Conservation (phyloP, 1,284 basidiomycete genomes). For the Tremellales sp. region DNA sequence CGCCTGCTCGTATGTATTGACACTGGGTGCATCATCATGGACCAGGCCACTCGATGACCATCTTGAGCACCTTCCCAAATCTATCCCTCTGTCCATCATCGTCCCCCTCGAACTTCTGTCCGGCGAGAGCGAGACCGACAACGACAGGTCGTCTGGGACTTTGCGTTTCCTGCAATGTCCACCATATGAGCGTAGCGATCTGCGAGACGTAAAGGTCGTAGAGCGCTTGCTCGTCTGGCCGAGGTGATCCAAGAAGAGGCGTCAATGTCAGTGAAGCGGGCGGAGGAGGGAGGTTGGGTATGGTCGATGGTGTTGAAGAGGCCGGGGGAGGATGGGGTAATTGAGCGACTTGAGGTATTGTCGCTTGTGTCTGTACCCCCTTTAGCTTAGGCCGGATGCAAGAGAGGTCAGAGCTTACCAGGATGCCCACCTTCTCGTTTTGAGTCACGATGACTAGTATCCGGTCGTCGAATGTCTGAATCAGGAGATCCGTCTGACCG, state of each 20-base stretch:
- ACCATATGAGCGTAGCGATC: conserved; percentile 79
- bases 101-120: conserved; percentile 36
- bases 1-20: too few relatives aligned
- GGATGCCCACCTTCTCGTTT: conserved; percentile 72
- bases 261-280: conserved; percentile 69
- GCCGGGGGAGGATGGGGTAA: conserved; percentile 51
- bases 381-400: neutral
- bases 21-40: conserved; percentile 6
- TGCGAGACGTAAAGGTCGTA: conserved; percentile 80
- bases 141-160: conserved; percentile 34
- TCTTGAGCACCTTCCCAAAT: conserved; percentile 65
- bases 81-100: conserved; percentile 53
- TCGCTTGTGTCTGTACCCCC: conserved; percentile 67
- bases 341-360: conserved; percentile 63
- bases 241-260: conserved; percentile 65
- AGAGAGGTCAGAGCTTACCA: conserved; percentile 54
- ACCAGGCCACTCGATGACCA: conserved; percentile 54
- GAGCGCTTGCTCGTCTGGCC: conserved; percentile 59
- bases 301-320: conserved; percentile 1
- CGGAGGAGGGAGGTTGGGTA: conserved; percentile 58
- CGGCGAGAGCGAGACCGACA: conserved; percentile 41
- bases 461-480: conserved; percentile 75
- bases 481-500: conserved; percentile 63
- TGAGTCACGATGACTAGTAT: conserved; percentile 78
- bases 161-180: conserved; percentile 50